A percentile compares a stretch with the other conserved stretches of the same genome.
Conservation (phyloP, 2,329 filamentous ascomycete genomes). For the Clonostachys solani region DNA sequence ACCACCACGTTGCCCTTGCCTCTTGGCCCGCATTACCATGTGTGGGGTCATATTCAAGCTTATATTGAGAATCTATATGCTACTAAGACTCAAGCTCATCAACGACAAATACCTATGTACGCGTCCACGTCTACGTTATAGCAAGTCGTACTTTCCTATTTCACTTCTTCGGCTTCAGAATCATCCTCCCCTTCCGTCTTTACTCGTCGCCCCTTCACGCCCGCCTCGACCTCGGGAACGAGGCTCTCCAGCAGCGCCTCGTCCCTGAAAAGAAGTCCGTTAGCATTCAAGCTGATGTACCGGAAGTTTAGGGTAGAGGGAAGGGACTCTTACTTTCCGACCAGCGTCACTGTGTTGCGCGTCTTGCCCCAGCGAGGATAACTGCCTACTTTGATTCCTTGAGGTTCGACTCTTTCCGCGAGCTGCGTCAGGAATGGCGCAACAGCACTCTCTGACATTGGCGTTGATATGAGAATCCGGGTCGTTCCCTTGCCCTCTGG, state of each 20-base stretch:
- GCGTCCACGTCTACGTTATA: too few species aligned
- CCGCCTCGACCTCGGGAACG: slow-evolving; percentile 71
- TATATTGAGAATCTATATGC: too few species aligned
- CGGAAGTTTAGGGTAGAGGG: not conserved
- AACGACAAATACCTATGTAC: too few species aligned
- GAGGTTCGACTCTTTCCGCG: slow-evolving; percentile 65
- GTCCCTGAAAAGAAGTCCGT: slow-evolving; percentile 45
- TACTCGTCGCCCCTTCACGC: slow-evolving; percentile 70
- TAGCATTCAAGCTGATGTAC: too few species aligned
- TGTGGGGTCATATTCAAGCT: too few species aligned
- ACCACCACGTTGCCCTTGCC: too few species aligned
- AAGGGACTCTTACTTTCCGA: slow-evolving; percentile 46
- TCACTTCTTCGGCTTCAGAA: slow-evolving; percentile 6
- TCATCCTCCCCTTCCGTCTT: slow-evolving; percentile 67
- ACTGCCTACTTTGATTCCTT: slow-evolving; percentile 88
- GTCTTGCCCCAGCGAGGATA: slow-evolving; percentile 91
- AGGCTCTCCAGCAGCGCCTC: slow-evolving; percentile 73
- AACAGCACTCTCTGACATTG: slow-evolving; percentile 79
- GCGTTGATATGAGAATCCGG: slow-evolving; percentile 81
- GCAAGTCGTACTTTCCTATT: too few species aligned
- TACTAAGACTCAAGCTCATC: too few species aligned
- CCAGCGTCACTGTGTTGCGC: slow-evolving; percentile 85
- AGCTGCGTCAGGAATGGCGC: slow-evolving; percentile 80
- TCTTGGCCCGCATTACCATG: too few species aligned
- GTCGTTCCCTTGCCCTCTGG: slow-evolving; percentile 77